These are phyloP conservation scores for Prunella vulgaris DNA, from an alignment of 257 asterid species.

Conservation along the genomic window DNA sequence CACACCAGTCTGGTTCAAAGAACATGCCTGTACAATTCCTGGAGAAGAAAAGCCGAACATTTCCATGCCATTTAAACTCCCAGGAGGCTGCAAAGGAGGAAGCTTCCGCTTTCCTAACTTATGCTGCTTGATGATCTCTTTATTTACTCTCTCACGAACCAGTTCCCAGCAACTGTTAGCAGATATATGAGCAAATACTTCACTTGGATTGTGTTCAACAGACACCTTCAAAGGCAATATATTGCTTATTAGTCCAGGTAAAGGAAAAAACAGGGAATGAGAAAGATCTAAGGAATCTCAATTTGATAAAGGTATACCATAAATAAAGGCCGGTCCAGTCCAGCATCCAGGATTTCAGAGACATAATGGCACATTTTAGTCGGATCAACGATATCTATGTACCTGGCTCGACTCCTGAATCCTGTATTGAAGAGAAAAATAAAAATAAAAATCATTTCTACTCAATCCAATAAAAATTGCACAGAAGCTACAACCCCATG, in stretches of 20 bases:
- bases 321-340: constrained; percentile 71
- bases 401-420: constrained; percentile 79
- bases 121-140: constrained; percentile 71
- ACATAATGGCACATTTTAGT: constrained; percentile 61
- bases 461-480: constrained; percentile 6
- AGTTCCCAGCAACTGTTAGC: constrained; percentile 87
- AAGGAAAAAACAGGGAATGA: background rate
- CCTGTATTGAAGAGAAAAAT: constrained; percentile 52
- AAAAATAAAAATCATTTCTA: constrained; percentile 12
- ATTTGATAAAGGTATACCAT: constrained; percentile 40
- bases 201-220: constrained; percentile 65
- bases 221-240: constrained; percentile 46
- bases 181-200: constrained; percentile 68
- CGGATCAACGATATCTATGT: constrained; percentile 69
- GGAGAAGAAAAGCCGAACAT: constrained; percentile 98
- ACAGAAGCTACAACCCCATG: constrained; percentile 7
- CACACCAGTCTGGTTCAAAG: background rate
- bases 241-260: background rate
- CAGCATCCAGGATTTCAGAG: constrained; percentile 83
- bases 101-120: constrained; percentile 65
- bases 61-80: constrained; percentile 88
- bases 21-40: constrained; percentile 69
- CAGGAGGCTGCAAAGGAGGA: constrained; percentile 94
- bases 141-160: constrained; percentile 85
- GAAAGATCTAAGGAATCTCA: background rate